phyloP scores from a whole-genome alignment of 1,284 basidiomycete species.

The Cutaneotrichosporon cutaneum region DNA sequence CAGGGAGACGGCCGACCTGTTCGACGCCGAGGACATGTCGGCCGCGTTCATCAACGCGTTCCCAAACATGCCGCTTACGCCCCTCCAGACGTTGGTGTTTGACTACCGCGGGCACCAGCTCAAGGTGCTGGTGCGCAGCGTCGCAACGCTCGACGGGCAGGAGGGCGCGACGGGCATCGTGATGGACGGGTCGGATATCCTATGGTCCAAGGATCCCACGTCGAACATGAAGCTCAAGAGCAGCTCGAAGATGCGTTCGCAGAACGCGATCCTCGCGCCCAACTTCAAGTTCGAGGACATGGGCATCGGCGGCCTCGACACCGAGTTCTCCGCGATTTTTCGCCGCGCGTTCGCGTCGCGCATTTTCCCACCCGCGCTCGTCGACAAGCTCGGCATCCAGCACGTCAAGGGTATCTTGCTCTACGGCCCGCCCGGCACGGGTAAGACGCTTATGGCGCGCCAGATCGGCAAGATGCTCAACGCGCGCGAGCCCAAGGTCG shows the following conservation, averaged over 20 bases:
- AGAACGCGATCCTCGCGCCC: constrained; percentile 93
- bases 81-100: constrained; percentile 75
- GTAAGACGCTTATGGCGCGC: constrained; percentile 96
- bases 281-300: constrained; percentile 99
- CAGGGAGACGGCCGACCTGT: constrained; percentile 67
- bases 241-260: constrained; percentile 81
- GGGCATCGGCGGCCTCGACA: constrained; percentile 97
- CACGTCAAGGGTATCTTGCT: constrained; percentile 98
- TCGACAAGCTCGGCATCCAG: constrained; percentile 97
- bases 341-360: constrained; percentile 97
- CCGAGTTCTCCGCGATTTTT: constrained; percentile 95
- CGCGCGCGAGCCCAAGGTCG: constrained; percentile 95
- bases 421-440: constrained; percentile 95
- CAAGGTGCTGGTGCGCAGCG: constrained; percentile 67
- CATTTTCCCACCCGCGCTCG: constrained; percentile 93
- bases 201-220: constrained; percentile 77
- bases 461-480: constrained; percentile 99
- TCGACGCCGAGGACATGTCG: constrained; percentile 81
- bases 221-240: constrained; percentile 88
- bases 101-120: constrained; percentile 89
- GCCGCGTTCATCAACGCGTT: constrained; percentile 74
- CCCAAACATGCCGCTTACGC: constrained; percentile 59
- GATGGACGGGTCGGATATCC: constrained; percentile 88
- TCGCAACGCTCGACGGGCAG: constrained; percentile 57
- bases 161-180: constrained; percentile 70